Base-by-base conservation (phyloP, 139 green algal genomes). In the Coccomyxa sp. region DNA sequence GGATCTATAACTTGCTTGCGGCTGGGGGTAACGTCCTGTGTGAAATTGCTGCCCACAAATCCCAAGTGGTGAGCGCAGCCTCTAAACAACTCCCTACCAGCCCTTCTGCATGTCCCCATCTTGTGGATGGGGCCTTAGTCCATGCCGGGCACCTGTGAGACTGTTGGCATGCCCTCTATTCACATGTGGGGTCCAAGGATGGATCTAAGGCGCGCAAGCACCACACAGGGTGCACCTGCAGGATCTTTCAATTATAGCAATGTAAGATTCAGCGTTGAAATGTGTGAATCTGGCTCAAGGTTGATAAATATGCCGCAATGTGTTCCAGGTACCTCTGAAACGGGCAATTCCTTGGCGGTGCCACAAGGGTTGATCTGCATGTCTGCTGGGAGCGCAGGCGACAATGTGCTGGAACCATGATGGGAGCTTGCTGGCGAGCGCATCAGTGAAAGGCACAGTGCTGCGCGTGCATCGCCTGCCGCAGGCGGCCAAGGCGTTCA, bases 371-470 rank as follows among this genome's bases (percentile, higher is more conserved):
- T 51, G 38, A 51, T 51, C 38, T 51, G 38, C 38, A 51, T 51
- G 38, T 7, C 3, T 51, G 31, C 16, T 74, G 77, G 14, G 27
- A 67, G 77, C 76, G 68, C 85, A 90, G 87, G 82, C 80, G 27
- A 67, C 82, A 45, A 71, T 92, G 76, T 80, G 79, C 7, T 90
- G 88, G 83, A 91, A 88, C 77, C 60, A 86, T 9, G 87, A 93
- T 58, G 91, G 87, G 0, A 76, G 71, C 0, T 89, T 96, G 79
- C 87, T 97, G n/a, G 94, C 94, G 21, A 92, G 91, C 1, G 94
- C 94, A 13, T 95, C 90, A 13, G 82, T 80, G 30, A 95, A 93
- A 77, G 94, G 94, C 31, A 97, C 94, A 0, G 90, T 97, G 27
- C 87, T 97, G n/a, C 87, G 94, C 1, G 90, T 96, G 25, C 90